Evolutionary conservation across 257 asterid genomes (phyloP).

Genomic region (Ocimum tenuiflorum): DNA sequence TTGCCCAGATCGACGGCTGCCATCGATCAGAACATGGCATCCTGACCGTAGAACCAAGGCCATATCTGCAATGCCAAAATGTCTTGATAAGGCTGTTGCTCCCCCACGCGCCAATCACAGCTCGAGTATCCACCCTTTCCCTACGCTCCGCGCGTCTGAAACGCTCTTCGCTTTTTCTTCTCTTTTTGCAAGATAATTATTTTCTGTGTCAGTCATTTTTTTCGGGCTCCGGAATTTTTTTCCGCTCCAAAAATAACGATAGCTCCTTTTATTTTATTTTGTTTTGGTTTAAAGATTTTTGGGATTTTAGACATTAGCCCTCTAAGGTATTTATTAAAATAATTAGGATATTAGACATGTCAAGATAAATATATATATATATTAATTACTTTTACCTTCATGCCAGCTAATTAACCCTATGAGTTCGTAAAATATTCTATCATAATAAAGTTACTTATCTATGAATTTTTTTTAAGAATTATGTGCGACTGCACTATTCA

Average conservation of each 20-base stretch:
- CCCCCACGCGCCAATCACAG: constrained; percentile 11
- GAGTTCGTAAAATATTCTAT: too few species aligned
- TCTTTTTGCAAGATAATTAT: constrained; percentile 23
- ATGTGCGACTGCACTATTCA: too few species aligned
- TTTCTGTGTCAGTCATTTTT: constrained; percentile 20
- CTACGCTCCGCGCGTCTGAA: not conserved
- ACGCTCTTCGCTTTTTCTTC: not conserved
- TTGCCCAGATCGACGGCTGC: constrained; percentile 24
- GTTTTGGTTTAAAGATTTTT: not conserved
- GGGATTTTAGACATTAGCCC: not conserved
- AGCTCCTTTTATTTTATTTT: constrained; percentile 19
- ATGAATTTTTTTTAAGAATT: too few species aligned
- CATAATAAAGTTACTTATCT: too few species aligned
- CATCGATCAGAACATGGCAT: constrained; percentile 7
- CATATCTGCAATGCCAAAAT: constrained; percentile 26
- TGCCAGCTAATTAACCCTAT: too few species aligned
- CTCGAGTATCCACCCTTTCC: not conserved
- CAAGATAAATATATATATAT: too few species aligned
- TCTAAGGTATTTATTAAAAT: too few species aligned
- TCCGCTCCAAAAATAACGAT: not conserved
- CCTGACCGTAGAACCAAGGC: constrained; percentile 35
- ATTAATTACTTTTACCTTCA: too few species aligned
- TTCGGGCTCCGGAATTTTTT: not conserved
- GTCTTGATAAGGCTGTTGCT: constrained; percentile 26
- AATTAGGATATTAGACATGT: too few species aligned